These are phyloP conservation scores for Diutina mesorugosa DNA, from an alignment of 1,139 yeast species.

Conservation along the genomic window DNA sequence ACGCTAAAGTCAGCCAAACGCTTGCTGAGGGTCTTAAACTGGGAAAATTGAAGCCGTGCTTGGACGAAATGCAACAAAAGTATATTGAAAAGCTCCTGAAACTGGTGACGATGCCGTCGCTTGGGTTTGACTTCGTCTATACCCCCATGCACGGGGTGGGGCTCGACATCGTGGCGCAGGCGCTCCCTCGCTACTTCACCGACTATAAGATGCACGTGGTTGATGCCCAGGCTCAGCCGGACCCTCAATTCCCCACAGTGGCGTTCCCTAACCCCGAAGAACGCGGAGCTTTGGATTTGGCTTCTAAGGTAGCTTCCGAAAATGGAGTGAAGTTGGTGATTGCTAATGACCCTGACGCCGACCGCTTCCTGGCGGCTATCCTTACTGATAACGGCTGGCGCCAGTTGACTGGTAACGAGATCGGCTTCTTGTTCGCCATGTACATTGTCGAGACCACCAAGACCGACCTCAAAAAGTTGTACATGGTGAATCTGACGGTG, in stretches of 20 bases:
- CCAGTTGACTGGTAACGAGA: conserved; percentile 84
- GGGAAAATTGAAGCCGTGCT: conserved; percentile 14
- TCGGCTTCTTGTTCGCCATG: conserved; percentile 70
- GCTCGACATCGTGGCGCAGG: conserved; percentile 27
- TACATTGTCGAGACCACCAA: conserved; percentile 9
- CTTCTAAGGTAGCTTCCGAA: conserved; percentile 43
- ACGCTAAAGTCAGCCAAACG: conserved; percentile 5
- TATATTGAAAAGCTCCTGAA: conserved; percentile 22
- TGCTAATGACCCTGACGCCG: conserved; percentile 97
- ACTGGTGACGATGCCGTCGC: conserved; percentile 12
- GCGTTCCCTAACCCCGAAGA: conserved; percentile 94
- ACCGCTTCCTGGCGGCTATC: conserved; percentile 71
- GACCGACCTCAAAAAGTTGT: conserved; percentile 25
- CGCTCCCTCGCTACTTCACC: conserved; percentile 15
- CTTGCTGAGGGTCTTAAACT: conserved; percentile 14
- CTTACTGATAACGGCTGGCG: conserved; percentile 37
- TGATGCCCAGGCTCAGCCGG: conserved; percentile 54
- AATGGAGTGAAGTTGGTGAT: conserved; percentile 41
- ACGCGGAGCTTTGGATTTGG: conserved; percentile 72
- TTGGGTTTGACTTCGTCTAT: conserved; percentile 46
- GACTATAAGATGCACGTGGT: conserved; percentile 20
- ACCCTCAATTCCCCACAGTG: conserved; percentile 80
- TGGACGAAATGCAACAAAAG: conserved; percentile 16
- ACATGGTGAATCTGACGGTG: conserved; percentile 77
- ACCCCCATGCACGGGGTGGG: conserved; percentile 98